phyloP scores from a whole-genome alignment of 2,329 filamentous ascomycete genomes.

The Berkeleyomyces basicola region DNA sequence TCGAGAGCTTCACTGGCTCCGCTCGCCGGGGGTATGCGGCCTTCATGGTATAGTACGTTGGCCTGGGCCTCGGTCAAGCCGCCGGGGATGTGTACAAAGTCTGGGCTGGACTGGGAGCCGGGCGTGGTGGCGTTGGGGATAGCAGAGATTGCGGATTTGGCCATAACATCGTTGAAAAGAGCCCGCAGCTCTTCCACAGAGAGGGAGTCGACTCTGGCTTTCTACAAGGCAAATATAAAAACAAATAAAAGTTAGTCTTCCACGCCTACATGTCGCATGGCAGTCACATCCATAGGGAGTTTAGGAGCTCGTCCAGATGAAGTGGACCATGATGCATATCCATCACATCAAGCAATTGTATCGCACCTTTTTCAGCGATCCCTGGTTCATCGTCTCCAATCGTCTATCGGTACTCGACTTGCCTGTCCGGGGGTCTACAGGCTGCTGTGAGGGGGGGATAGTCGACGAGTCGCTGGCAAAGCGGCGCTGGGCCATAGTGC shows the following conservation, averaged over 20 bases:
- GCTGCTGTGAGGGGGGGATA: slow-evolving; percentile 1
- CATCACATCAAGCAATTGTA: not conserved
- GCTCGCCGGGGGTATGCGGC: slow-evolving; percentile 23
- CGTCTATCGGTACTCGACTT: slow-evolving; percentile 24
- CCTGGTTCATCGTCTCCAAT: slow-evolving; percentile 18
- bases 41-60: slow-evolving; percentile 27
- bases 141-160: slow-evolving; percentile 11
- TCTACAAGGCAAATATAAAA: not conserved
- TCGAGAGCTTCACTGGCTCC: slow-evolving; percentile 11
- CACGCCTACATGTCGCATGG: not conserved
- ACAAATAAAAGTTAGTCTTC: not conserved
- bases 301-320: not conserved
- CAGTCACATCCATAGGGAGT: not conserved
- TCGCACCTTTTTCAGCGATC: slow-evolving; percentile 12
- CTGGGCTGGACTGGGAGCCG: not conserved
- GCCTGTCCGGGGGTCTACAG: slow-evolving; percentile 22
- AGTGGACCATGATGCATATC: not conserved
- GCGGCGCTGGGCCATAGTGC: slow-evolving; percentile 17
- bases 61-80: slow-evolving; percentile 28
- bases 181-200: slow-evolving; percentile 5
- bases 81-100: slow-evolving; percentile 16
- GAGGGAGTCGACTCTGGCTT: not conserved
- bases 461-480: slow-evolving; percentile 18
- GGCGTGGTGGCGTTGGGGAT: not conserved
- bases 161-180: slow-evolving; percentile 13